Evolutionary conservation across 2,329 filamentous ascomycete species (phyloP).

Genomic region (Calonectria pauciramosa): DNA sequence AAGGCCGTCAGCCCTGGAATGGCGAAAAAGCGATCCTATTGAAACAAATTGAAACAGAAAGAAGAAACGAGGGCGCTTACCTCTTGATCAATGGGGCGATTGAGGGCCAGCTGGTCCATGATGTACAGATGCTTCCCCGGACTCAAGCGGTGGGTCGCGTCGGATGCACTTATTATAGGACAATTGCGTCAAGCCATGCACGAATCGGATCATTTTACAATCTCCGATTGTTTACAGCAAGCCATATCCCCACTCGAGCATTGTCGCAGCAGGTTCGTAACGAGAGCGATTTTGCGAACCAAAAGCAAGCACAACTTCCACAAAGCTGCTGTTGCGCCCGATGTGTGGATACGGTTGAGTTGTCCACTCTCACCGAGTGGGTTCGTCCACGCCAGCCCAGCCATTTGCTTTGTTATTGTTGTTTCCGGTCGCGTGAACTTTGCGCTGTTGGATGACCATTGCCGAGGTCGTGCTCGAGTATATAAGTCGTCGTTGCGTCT

Average conservation of each 20-base stretch:
- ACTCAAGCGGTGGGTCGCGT: not conserved
- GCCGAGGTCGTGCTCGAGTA: not conserved
- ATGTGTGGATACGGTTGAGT: not conserved
- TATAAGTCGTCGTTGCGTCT: not conserved
- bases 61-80: not conserved
- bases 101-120: not conserved
- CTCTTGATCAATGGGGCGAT: not conserved
- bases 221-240: constrained; percentile 11
- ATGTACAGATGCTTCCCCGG: not conserved
- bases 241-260: not conserved
- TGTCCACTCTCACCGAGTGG: constrained; percentile 4
- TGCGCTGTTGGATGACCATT: not conserved
- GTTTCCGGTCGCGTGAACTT: constrained; percentile 3
- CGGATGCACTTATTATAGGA: constrained; percentile 4
- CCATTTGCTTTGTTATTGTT: not conserved
- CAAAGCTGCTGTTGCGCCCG: not conserved
- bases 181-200: constrained; percentile 7
- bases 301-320: constrained; percentile 2
- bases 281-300: constrained; percentile 8
- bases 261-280: not conserved
- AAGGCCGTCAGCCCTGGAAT: not conserved
- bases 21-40: not conserved
- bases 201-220: constrained; percentile 12
- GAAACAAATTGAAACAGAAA: constrained; percentile 1
- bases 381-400: not conserved